Conservation (phyloP, 257 asterid species). For the Solanum appendiculatum region DNA sequence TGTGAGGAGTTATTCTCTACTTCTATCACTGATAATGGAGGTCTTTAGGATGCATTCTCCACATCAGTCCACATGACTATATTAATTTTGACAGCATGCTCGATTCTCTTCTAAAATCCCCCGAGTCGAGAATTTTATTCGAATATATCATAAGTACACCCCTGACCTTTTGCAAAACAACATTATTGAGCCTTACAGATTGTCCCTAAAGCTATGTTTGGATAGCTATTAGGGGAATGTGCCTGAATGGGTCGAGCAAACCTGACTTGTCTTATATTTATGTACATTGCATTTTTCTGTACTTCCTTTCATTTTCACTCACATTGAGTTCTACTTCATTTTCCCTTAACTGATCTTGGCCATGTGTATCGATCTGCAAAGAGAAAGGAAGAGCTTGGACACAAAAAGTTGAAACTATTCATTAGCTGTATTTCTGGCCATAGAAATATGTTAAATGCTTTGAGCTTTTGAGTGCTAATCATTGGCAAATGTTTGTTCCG, state of each 20-base stretch:
- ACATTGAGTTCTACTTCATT: not conserved
- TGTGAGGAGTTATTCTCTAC: slow-evolving; percentile 53
- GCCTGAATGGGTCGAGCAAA: not conserved
- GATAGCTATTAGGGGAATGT: not conserved
- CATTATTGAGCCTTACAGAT: slow-evolving; percentile 57
- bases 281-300: not conserved
- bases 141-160: slow-evolving; percentile 55
- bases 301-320: not conserved
- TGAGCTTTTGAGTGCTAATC: not conserved
- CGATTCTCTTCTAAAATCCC: slow-evolving; percentile 59
- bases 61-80: slow-evolving; percentile 55
- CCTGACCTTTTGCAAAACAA: slow-evolving; percentile 66
- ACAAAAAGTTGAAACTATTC: not conserved
- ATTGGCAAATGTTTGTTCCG: not conserved
- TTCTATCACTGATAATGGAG: slow-evolving; percentile 62
- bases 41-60: slow-evolving; percentile 63
- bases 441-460: not conserved
- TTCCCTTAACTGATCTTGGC: not conserved
- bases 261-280: not conserved
- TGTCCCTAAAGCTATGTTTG: slow-evolving; percentile 37
- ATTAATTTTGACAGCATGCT: slow-evolving; percentile 55
- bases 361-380: not conserved
- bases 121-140: slow-evolving; percentile 46
- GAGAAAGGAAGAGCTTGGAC: not conserved
- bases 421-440: not conserved